Base-by-base conservation (phyloP, 2,329 filamentous ascomycete genomes). In the Fusarium longipes region DNA sequence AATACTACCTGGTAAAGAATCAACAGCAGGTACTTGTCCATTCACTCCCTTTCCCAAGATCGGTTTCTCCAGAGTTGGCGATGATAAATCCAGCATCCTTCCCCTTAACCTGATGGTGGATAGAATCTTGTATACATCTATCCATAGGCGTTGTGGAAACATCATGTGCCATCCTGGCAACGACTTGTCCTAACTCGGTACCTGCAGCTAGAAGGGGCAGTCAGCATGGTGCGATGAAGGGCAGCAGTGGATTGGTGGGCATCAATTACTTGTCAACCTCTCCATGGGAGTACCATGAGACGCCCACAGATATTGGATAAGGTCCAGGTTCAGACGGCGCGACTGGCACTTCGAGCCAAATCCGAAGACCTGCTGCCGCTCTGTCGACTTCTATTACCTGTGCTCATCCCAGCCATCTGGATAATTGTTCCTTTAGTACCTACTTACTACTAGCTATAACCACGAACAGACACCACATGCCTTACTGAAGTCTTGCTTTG, bases 101-200 rank as follows among this genome's bases (percentile, higher is more conserved):
- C 17, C 22, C 11, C 22, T 22, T 18, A 22, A 22, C 10, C n/a
- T 25, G 29, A 30, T 32, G 17, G 38, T 22, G 22, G 25, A 36
- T 25, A 18, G 24, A 47, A 40, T 44, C 27, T 47, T 15, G 49
- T 40, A 38, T 38, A 47, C 36, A 39, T 35, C 50, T 45, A 65
- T 45, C n/a, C n/a, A n/a, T n/a, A n/a, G n/a, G n/a, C n/a, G 35
- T 35, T 32, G 35, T 44, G 24, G 42, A 32, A 68, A 39, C 47
- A 47, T 60, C 65, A 68, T 65, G 60, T 60, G 50, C 47, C 42
- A 43, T 51, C 36, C 44, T 49, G 24, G 44, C 20, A 57, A 52
- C 32, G 60, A 66, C 65, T 66, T 68, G 61, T 66, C 65, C 65
- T 47, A 60, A 68, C 65, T 62, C 48, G 65, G 65, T 68, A 68